Conservation (phyloP, 148 eudicot genomes). For the Rhododendron molle region DNA sequence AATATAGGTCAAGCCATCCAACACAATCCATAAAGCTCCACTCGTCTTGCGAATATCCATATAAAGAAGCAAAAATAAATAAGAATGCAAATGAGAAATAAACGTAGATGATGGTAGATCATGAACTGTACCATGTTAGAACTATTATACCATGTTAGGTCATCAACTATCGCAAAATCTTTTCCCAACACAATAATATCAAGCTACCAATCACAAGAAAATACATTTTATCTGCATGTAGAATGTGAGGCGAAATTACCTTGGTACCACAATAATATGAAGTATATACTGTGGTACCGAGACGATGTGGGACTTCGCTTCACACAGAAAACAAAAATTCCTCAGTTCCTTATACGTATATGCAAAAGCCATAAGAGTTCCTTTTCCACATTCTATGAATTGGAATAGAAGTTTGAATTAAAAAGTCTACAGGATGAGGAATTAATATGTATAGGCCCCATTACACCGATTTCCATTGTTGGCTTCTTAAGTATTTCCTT, state of each 20-base stretch:
- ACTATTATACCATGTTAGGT: neutral
- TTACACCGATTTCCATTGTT: neutral
- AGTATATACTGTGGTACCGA: no score
- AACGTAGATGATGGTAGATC: neutral
- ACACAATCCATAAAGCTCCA: neutral
- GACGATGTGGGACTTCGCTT: no score
- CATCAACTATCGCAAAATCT: neutral
- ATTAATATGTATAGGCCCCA: neutral
- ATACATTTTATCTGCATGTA: neutral
- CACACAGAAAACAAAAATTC: neutral
- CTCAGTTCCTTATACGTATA: neutral
- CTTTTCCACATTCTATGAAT: neutral
- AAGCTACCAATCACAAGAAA: neutral
- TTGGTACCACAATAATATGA: no score
- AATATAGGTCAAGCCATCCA: neutral
- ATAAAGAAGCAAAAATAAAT: neutral
- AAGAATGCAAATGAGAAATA: neutral
- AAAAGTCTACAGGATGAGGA: neutral
- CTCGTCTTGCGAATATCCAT: neutral
- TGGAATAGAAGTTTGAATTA: neutral
- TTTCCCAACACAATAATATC: neutral
- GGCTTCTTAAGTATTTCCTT: neutral
- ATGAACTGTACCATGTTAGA: neutral
- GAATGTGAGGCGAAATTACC: neutral
- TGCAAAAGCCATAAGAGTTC: neutral